Evolutionary conservation across 495 filamentous ascomycete genomes (phyloP), one percentile per base, ranked within the genome.

Genomic region (Hypoxylon fuscum): DNA sequence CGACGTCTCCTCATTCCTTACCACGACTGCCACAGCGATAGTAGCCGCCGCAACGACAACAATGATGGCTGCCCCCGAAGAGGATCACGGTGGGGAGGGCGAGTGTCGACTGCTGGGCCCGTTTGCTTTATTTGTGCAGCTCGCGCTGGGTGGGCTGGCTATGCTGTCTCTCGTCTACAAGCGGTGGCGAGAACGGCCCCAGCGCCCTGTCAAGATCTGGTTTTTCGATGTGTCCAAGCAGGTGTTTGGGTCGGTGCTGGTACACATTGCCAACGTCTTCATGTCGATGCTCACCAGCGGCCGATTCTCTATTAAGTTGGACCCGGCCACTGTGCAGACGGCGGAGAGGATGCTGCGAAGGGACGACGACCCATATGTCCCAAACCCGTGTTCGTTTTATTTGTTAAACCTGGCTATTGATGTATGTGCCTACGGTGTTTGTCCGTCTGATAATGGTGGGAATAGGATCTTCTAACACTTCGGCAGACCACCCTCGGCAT

Each of bases 371-470:
- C 72, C 80, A 14, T 92, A 89, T 61, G 82, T 84, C 59, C 91
- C 95, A 17, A 98, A 98, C 68, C 95, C 95, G 11, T 98, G 95
- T 74, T 96, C 90, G 1, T 98, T 97, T 71, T 98, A 98, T 73
- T 64, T 98, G 18, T 76, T 98, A 59, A 98, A 98, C 71, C 68
- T 98, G 50, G 92, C 83, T 38, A 97, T 98, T 59, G 95, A 98
- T 81, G 95, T 98, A 77, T 88, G 93, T 85, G 20, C 14, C 49
- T n/a, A 4, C 21, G 21, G 21, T 5, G 17, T 44, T 10, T 15
- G 5, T 11, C 29, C 12, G 17, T 32, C 17, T 17, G 0, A 22
- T 37, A 7, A 5, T 40, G 7, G 22, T 20, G 14, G 8, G 20
- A 10, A 42, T 14, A 11, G 27, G 42, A 21, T 15, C 41, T 27